phyloP scores from a whole-genome alignment of 2,329 filamentous ascomycete genomes.

The Nannizziopsis arthrosporioides region DNA sequence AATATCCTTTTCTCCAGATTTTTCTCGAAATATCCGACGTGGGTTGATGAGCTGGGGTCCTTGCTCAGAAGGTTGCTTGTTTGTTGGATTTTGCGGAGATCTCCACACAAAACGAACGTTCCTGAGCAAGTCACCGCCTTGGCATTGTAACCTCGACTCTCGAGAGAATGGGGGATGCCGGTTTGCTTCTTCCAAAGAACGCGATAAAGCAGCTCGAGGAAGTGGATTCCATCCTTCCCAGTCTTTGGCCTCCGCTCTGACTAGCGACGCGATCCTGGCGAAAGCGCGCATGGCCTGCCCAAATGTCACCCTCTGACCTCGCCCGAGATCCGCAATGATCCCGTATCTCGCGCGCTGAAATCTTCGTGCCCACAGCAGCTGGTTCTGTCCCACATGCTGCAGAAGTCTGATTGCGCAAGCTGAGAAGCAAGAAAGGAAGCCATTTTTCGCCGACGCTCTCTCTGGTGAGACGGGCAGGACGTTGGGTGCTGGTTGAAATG shows the following conservation, averaged over 20 bases:
- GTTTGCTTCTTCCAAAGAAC: neutral
- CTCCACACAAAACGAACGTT: neutral
- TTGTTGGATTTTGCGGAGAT: slow-evolving; percentile 5
- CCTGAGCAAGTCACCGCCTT: slow-evolving; percentile 4
- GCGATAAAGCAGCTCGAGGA: neutral
- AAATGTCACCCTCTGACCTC: slow-evolving; percentile 7
- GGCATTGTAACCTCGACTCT: slow-evolving; percentile 12
- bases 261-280: neutral
- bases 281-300: neutral
- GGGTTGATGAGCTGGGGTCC: neutral
- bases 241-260: too few relatives aligned
- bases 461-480: too few relatives aligned
- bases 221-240: neutral
- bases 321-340: neutral
- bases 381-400: neutral
- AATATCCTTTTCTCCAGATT: slow-evolving; percentile 5
- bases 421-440: too few relatives aligned
- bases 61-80: neutral
- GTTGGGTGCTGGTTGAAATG: too few relatives aligned
- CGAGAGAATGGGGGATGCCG: slow-evolving; percentile 1
- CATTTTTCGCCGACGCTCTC: too few relatives aligned
- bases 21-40: slow-evolving; percentile 11
- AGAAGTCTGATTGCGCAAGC: too few relatives aligned
- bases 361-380: neutral
- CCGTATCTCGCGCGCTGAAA: slow-evolving; percentile 1